These are phyloP conservation scores for Colletotrichum limetticola DNA, from an alignment of 2,329 filamentous ascomycete species.

Conservation along the genomic window DNA sequence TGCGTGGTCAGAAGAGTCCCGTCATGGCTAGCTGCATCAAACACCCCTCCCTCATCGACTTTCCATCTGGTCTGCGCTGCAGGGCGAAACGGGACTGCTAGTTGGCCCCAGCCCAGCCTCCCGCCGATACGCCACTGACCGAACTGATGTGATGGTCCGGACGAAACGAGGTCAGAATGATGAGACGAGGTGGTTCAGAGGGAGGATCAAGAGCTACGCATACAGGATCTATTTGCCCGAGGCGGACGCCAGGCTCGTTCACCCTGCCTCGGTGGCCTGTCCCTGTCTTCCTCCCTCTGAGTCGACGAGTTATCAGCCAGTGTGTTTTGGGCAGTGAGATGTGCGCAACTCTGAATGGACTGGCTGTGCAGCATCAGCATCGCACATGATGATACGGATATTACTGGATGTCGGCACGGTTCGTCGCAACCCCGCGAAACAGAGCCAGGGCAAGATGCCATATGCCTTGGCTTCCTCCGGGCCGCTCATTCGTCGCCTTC, in stretches of 20 bases:
- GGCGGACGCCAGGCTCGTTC: conserved; percentile 3
- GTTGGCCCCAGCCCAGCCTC: conserved; percentile 18
- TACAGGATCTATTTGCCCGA: conserved; percentile 5
- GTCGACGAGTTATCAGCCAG: not conserved
- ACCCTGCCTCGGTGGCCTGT: conserved; percentile 4
- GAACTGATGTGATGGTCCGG: conserved; percentile 4
- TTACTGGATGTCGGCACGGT: conserved; percentile 15
- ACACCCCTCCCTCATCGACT: conserved; percentile 1
- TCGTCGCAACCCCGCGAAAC: conserved; percentile 28
- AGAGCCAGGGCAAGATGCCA: conserved; percentile 20
- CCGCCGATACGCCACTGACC: conserved; percentile 13
- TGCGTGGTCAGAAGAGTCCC: not conserved
- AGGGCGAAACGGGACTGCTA: conserved; percentile 18
- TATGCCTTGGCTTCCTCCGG: conserved; percentile 18
- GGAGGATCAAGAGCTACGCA: conserved; percentile 6
- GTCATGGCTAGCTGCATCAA: conserved; percentile 25
- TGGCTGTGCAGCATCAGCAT: conserved; percentile 7
- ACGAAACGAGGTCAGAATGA: conserved; percentile 16
- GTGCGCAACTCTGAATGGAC: conserved; percentile 7
- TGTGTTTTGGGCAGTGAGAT: not conserved
- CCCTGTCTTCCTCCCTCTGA: conserved; percentile 3
- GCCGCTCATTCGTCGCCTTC: conserved; percentile 17
- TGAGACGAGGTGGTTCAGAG: conserved; percentile 27
- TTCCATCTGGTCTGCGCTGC: conserved; percentile 18
- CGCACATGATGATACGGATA: not conserved